Conservation (phyloP, 163 green algal genomes). For the Scenedesmus sp. region DNA sequence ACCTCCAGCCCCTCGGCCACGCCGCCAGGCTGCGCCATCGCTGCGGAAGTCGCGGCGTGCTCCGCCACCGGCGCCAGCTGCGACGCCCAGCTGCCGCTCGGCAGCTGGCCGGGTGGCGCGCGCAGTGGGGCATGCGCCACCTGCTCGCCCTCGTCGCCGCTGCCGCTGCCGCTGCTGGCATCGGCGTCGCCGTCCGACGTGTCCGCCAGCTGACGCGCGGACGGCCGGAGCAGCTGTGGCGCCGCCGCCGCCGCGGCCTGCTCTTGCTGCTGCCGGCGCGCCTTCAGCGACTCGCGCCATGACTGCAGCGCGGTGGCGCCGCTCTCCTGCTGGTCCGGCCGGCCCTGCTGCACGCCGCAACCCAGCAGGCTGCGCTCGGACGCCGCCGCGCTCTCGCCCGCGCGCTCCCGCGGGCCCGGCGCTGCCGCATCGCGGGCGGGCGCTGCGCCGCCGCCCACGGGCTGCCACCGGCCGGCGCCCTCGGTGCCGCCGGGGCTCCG, state of each 20-base stretch:
- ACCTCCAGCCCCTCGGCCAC: background rate
- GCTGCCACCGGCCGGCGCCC: too few species aligned
- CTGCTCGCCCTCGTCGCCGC: background rate
- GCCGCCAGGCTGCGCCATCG: too few species aligned
- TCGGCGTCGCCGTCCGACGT: too few species aligned
- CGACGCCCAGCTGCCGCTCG: background rate
- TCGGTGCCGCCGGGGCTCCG: too few species aligned
- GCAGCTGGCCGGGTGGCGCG: slow-evolving; percentile 1
- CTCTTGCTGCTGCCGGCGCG: slow-evolving; percentile 2
- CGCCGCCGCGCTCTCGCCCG: too few species aligned
- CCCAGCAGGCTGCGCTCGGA: background rate
- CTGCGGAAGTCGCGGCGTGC: too few species aligned
- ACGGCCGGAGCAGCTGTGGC: too few species aligned
- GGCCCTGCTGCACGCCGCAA: background rate
- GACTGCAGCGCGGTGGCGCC: background rate
- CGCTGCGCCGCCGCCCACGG: too few species aligned
- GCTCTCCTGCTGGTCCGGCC: background rate
- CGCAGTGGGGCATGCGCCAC: background rate
- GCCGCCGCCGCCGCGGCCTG: background rate
- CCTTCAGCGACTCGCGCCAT: slow-evolving; percentile 4
- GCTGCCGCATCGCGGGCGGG: too few species aligned
- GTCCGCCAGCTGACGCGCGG: too few species aligned
- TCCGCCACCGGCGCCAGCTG: background rate
- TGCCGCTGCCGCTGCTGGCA: background rate
- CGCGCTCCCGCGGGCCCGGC: too few species aligned